Evolutionary conservation across 1,284 basidiomycete species (phyloP), one percentile per base, ranked within the genome.

Genomic region (Fomitopsis pinicola): DNA sequence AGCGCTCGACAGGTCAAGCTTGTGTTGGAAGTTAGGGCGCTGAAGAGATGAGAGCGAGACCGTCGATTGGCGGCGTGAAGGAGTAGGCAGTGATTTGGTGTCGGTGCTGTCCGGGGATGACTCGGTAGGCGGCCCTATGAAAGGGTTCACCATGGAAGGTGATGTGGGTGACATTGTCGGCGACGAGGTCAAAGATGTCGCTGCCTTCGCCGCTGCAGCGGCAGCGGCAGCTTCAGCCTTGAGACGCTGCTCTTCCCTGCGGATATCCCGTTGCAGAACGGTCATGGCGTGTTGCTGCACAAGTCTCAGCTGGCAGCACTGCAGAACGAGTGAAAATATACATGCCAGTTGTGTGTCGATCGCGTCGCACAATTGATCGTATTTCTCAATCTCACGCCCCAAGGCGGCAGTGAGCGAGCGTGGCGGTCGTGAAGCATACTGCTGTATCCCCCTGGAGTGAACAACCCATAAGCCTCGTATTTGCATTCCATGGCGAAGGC

Each of bases 21-120:
- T 91, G 60, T 82, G 82, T 36, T 88, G 87, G 63, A 88, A 80
- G 17, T 81, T 75, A 4, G 86, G 87, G 26, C 90, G 82, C 57
- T 90, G 86, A 9, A 92, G 80, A 6, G 89, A 89, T 10, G 88
- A 91, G 38, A 92, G 79, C 3, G 89, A 90, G 42, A 92, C 89
- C 15, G 87, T 82, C 9, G 90, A 92, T 57, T 81, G 84, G 15
- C 90, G 83, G 44, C 91, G 83, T 15, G 60, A 65, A 38, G 62
- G 63, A 17, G 55, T 64, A 48, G 55, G 30, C 1, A 40, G 56
- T 2, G 62, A 40, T 9, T 56, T 58, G 55, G 62, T 67, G n/a
- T 68, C 52, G 60, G 57, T 3, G 48, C 36, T 9, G 55, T 64
- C 15, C 61, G 38, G 15, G 19, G 59, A 56, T 7, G 52, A 60